Base-by-base conservation (phyloP, 495 filamentous ascomycete genomes). In the Podospora fimiseda region DNA sequence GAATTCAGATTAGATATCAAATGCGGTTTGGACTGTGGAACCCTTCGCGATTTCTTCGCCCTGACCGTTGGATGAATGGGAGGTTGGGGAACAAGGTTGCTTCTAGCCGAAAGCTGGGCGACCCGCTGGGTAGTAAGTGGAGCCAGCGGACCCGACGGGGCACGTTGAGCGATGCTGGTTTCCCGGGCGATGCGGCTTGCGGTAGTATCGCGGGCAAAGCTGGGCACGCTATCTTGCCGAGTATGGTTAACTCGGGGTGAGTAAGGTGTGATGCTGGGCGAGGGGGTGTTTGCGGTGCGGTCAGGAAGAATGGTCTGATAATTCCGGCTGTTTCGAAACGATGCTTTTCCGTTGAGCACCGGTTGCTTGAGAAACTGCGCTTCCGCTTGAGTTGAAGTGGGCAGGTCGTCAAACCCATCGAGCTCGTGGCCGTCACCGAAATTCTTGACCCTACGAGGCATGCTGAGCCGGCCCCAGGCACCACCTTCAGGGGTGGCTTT, bases 371-470 rank as follows among this genome's bases (percentile, higher is more conserved):
- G 73, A 58, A 82, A 98, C 62, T 80, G 86, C 49, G 81, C 86
- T 65, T 98, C 93, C 15, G 82, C 80, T 39, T 85, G 80, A 3
- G 77, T 84, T 22, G 89, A 96, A 1, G 89, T 97, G 11, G 94
- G 94, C 45, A 98, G 72, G 70, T 98, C 93, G 60, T 97, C 93
- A 65, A 98, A 97, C 11, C 79, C 80, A 53, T 96, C 92, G 23
- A 98, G 72, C 66, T 98, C 93, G 37, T 80, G 87, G 18, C 93
- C 93, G 69, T 96, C 89, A 3, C 93, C 93, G 70, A 92, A 98
- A 61, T 89, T 83, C 24, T 85, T 82, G 50, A 82, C 77, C 37
- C 81, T 79, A 22, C 81, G 80, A 2, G 90, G 91, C 64, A 86
- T 83, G 53, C 78, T 88, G 38, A 96, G 70, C 21, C 83, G 83